phyloP scores from a whole-genome alignment of 1,139 yeast species.

The Debaryomyces subglobosus region DNA sequence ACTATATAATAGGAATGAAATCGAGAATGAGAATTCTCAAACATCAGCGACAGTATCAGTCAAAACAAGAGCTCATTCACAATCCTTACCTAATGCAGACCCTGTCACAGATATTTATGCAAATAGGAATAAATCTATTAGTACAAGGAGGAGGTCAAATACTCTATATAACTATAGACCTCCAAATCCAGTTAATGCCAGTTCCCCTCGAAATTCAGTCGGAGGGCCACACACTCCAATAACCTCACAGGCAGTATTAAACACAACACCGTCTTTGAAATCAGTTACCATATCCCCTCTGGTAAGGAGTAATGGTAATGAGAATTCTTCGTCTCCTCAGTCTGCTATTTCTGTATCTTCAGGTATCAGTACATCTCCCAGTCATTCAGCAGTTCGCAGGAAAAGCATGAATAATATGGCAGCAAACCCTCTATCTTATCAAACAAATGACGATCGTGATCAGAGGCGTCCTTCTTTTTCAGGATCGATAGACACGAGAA shows the following conservation, averaged over 20 bases:
- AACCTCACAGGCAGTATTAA: slow-evolving; percentile 16
- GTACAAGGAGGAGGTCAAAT: slow-evolving; percentile 28
- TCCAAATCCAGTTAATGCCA: slow-evolving; percentile 13
- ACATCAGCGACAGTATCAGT: not conserved
- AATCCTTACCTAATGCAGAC: slow-evolving; percentile 33
- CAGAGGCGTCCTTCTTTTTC: not conserved
- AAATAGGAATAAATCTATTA: slow-evolving; percentile 6
- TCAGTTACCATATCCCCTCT: slow-evolving; percentile 47
- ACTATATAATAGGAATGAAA: not conserved
- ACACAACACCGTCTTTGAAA: slow-evolving; percentile 39
- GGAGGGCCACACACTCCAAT: slow-evolving; percentile 24
- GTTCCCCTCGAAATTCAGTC: slow-evolving; percentile 14
- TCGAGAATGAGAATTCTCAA: not conserved
- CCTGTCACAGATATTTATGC: slow-evolving; percentile 11
- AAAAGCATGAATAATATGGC: slow-evolving; percentile 10
- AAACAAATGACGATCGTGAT: not conserved
- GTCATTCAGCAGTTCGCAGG: slow-evolving; percentile 9
- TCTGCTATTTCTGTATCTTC: slow-evolving; percentile 21
- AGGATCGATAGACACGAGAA: not conserved
- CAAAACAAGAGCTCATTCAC: slow-evolving; percentile 35
- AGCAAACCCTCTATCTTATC: not conserved
- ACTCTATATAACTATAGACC: slow-evolving; percentile 22
- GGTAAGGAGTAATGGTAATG: slow-evolving; percentile 20
- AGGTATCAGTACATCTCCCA: slow-evolving; percentile 12
- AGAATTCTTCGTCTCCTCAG: slow-evolving; percentile 22